Percentiles rank a stretch among this genome's conserved stretches.
phyloP scores from a whole-genome alignment of 2,329 filamentous ascomycete genomes.

The Colletotrichum limetticola region DNA sequence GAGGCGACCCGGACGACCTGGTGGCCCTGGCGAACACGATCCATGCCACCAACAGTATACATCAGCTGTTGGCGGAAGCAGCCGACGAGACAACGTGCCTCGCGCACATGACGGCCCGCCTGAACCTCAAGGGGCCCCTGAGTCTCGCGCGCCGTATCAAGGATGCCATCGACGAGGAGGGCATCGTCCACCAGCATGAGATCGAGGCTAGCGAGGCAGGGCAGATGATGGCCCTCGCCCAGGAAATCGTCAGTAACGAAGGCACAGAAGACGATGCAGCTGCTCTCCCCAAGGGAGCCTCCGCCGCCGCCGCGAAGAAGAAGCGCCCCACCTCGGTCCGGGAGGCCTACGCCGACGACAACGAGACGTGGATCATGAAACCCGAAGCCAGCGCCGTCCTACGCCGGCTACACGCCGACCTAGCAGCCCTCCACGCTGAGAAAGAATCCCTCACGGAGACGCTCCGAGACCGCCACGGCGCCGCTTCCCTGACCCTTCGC shows the following conservation, averaged over 20 bases:
- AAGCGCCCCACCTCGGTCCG: slow-evolving; percentile 59
- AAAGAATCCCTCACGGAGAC: slow-evolving; percentile 69
- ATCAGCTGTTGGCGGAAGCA: slow-evolving; percentile 53
- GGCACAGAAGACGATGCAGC: slow-evolving; percentile 67
- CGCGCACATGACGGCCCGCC: slow-evolving; percentile 60
- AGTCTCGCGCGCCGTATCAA: slow-evolving; percentile 78
- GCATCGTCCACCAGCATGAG: slow-evolving; percentile 82
- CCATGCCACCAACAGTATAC: slow-evolving; percentile 75
- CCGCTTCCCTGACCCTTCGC: slow-evolving; percentile 77
- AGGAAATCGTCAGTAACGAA: slow-evolving; percentile 75
- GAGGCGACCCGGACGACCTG: slow-evolving; percentile 92
- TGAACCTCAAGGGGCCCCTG: slow-evolving; percentile 74
- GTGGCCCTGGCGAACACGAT: slow-evolving; percentile 86
- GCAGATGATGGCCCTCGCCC: slow-evolving; percentile 77
- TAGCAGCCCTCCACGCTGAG: slow-evolving; percentile 69
- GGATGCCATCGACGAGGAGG: slow-evolving; percentile 90
- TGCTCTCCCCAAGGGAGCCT: slow-evolving; percentile 61
- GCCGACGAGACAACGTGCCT: slow-evolving; percentile 48
- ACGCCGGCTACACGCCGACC: slow-evolving; percentile 72
- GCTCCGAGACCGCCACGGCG: slow-evolving; percentile 70
- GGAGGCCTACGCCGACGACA: slow-evolving; percentile 70
- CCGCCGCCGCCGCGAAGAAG: slow-evolving; percentile 44
- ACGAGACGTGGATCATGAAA: slow-evolving; percentile 73
- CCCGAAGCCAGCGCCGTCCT: slow-evolving; percentile 75
- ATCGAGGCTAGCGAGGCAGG: slow-evolving; percentile 78